Percentiles rank a stretch among this genome's conserved stretches.
phyloP scores from a whole-genome alignment of 805 yeast genomes.

The Hanseniaspora pseudoguilliermondii region DNA sequence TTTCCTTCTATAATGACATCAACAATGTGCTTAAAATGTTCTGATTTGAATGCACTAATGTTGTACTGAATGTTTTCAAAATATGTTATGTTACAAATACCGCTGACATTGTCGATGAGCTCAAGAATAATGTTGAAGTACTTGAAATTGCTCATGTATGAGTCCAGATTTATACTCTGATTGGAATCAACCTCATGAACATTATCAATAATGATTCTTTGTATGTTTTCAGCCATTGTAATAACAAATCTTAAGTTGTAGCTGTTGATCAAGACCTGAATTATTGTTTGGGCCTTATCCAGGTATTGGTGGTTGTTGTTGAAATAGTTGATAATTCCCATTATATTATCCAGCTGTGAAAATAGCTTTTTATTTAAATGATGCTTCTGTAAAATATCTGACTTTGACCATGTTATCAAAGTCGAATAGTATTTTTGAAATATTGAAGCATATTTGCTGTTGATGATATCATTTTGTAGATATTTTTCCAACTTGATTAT shows the following conservation, averaged over 20 bases:
- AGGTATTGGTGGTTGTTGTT: background rate
- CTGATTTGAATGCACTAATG: background rate
- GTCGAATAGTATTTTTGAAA: background rate
- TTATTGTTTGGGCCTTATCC: background rate
- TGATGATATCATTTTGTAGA: background rate
- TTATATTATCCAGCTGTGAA: background rate
- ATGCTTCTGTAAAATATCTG: background rate
- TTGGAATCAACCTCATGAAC: background rate
- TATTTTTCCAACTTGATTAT: constrained; percentile 1
- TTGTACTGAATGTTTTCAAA: background rate
- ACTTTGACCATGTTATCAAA: background rate
- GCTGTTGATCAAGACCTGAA: background rate
- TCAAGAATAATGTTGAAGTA: background rate
- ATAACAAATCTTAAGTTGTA: constrained; percentile 1
- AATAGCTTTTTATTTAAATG: background rate
- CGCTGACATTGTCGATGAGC: background rate
- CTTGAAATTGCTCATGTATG: background rate
- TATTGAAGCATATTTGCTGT: background rate
- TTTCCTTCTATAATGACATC: background rate
- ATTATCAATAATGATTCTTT: background rate
- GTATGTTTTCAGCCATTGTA: background rate
- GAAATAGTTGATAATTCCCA: background rate
- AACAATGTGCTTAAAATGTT: background rate
- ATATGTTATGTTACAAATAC: background rate
- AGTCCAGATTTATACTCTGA: background rate